Conservation (phyloP, 2,329 filamentous ascomycete genomes). For the Lasiodiplodia sp. region DNA sequence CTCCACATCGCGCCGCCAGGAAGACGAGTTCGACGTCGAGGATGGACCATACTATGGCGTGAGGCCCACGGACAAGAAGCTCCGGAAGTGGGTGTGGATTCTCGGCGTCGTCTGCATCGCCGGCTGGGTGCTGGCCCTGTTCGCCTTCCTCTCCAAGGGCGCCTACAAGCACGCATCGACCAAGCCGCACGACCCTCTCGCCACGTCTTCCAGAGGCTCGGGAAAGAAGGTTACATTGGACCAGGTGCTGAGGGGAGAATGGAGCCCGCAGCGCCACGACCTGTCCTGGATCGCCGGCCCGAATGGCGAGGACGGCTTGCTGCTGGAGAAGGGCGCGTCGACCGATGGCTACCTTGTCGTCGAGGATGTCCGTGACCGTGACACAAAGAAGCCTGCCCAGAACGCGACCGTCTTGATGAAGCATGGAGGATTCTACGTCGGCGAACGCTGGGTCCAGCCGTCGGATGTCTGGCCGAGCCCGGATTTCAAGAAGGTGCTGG, state of each 20-base stretch:
- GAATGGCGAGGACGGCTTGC: slow-evolving; percentile 79
- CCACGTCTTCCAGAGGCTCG: slow-evolving; percentile 66
- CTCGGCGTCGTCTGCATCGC: slow-evolving; percentile 67
- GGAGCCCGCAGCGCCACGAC: slow-evolving; percentile 67
- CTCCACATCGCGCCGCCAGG: slow-evolving; percentile 54
- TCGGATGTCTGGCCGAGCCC: slow-evolving; percentile 75
- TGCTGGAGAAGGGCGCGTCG: slow-evolving; percentile 74
- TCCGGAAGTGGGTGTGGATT: slow-evolving; percentile 69
- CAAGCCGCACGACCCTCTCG: slow-evolving; percentile 72
- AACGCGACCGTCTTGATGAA: slow-evolving; percentile 79
- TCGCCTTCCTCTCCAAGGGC: slow-evolving; percentile 70
- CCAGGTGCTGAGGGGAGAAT: slow-evolving; percentile 71
- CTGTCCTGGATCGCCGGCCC: slow-evolving; percentile 81
- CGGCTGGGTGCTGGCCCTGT: slow-evolving; percentile 73
- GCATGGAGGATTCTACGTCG: slow-evolving; percentile 66
- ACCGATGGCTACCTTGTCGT: slow-evolving; percentile 75
- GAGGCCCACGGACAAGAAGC: slow-evolving; percentile 68
- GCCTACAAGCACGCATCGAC: slow-evolving; percentile 70
- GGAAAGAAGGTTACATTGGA: slow-evolving; percentile 78
- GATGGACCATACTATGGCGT: slow-evolving; percentile 53
- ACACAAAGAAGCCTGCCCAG: slow-evolving; percentile 47
- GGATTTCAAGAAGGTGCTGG: slow-evolving; percentile 83
- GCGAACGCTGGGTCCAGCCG: slow-evolving; percentile 63
- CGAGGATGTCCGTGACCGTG: slow-evolving; percentile 76
- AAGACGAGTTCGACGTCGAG: slow-evolving; percentile 58